A percentile compares a stretch with the other conserved stretches of the same genome.
Evolutionary conservation across 164 flowering plant genomes (phyloP).

Genomic region (Piper betle): DNA sequence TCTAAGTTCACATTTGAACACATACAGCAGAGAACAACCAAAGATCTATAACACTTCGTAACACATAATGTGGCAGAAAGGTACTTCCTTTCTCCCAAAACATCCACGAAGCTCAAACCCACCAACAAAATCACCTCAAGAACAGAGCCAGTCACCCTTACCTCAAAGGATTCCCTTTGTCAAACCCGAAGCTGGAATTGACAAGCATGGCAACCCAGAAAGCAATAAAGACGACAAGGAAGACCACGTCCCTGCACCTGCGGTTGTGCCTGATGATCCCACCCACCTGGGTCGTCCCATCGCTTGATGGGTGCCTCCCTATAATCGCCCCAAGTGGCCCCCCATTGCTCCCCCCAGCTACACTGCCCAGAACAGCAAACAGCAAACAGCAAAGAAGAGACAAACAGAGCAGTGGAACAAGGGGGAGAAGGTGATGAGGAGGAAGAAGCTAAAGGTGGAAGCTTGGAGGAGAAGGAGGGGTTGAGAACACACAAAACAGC

Average conservation of each 20-base stretch:
- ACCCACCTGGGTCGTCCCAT: slow-evolving; percentile 31
- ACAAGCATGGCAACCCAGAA: slow-evolving; percentile 97
- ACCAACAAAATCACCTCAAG: neutral
- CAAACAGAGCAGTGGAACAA: too few relatives aligned
- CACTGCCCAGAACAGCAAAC: too few relatives aligned
- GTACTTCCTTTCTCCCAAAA: neutral
- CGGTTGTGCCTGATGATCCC: slow-evolving; percentile 79
- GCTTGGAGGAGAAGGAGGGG: too few relatives aligned
- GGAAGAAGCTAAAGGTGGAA: too few relatives aligned
- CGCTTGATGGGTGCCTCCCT: slow-evolving; percentile 65
- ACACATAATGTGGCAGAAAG: neutral
- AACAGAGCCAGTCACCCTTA: slow-evolving; percentile 5
- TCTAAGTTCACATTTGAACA: too few relatives aligned
- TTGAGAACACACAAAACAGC: too few relatives aligned
- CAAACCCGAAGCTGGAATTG: slow-evolving; percentile 89
- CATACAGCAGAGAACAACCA: too few relatives aligned
- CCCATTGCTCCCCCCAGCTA: slow-evolving; percentile 18
- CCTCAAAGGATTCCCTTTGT: slow-evolving; percentile 88
- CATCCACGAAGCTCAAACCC: too few relatives aligned
- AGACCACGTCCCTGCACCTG: slow-evolving; percentile 84
- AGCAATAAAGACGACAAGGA: slow-evolving; percentile 70
- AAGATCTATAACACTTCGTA: too few relatives aligned
- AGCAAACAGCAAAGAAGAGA: too few relatives aligned
- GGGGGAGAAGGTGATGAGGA: too few relatives aligned
- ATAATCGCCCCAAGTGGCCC: slow-evolving; percentile 75